These are phyloP conservation scores for Durotheca rogersii DNA, from an alignment of 495 filamentous ascomycete species.

Conservation along the genomic window DNA sequence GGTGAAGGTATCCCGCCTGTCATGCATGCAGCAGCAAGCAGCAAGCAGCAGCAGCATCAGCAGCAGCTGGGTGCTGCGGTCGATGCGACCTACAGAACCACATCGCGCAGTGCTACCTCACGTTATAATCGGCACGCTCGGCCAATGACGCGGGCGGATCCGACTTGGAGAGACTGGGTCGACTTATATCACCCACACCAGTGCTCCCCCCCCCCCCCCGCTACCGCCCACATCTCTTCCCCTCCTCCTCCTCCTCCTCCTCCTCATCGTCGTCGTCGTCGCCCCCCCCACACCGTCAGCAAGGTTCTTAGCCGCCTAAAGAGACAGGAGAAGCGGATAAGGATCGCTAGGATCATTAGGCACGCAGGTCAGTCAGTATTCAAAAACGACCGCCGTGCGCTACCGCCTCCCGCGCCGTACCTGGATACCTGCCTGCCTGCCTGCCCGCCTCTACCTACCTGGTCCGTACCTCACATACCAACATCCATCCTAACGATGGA, in stretches of 20 bases:
- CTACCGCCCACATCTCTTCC: too few relatives aligned
- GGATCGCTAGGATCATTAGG: slow-evolving; percentile 25
- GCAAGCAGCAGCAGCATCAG: too few relatives aligned
- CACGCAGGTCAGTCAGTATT: slow-evolving; percentile 2
- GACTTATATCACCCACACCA: too few relatives aligned
- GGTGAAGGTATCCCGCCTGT: slow-evolving; percentile 23
- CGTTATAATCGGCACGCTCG: slow-evolving; percentile 27
- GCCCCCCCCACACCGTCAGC: too few relatives aligned
- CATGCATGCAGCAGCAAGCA: slow-evolving; percentile 33
- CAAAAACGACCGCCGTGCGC: slow-evolving; percentile 3
- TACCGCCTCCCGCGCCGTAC: too few relatives aligned
- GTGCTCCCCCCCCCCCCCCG: too few relatives aligned
- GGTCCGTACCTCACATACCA: too few relatives aligned
- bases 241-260: too few relatives aligned
- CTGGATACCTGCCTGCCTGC: background rate
- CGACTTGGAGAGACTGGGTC: slow-evolving; percentile 10
- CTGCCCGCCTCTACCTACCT: background rate
- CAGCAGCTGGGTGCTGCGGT: too few relatives aligned
- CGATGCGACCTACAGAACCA: slow-evolving; percentile 31
- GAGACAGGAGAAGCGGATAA: slow-evolving; percentile 16
- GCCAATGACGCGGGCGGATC: slow-evolving; percentile 27
- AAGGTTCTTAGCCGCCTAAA: slow-evolving; percentile 26
- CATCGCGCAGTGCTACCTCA: slow-evolving; percentile 33
- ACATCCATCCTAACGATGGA: too few relatives aligned
- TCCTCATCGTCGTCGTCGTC: too few relatives aligned